A percentile compares a stretch with the other conserved stretches of the same genome.
These are phyloP conservation scores for Pythium volutum DNA, from an alignment of 352 stramenopile species.

Conservation along the genomic window DNA sequence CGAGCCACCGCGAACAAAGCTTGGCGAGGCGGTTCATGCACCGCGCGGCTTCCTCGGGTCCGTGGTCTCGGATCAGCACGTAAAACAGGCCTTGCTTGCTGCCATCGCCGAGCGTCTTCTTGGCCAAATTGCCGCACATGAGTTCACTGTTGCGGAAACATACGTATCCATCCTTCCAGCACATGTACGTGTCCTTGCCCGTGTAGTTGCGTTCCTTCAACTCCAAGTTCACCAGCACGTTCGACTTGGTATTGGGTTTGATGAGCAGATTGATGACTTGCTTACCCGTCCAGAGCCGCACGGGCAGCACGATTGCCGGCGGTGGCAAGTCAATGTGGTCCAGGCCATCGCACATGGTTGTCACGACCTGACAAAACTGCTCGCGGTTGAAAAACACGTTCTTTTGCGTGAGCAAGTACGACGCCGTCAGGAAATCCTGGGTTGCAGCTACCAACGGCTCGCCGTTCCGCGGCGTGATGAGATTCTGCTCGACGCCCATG, in stretches of 20 bases:
- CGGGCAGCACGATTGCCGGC: conserved; percentile 66
- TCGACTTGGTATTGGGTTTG: conserved; percentile 59
- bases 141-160: conserved; percentile 97
- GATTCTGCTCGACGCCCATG: conserved; percentile 98
- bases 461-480: conserved; percentile 97
- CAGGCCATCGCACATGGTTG: conserved; percentile 94
- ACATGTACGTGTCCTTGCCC: conserved; percentile 91
- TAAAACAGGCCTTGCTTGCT: conserved; percentile 99
- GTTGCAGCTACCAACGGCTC: conserved; percentile 97
- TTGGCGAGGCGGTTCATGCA: conserved; percentile 99
- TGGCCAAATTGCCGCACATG: conserved; percentile 97
- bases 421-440: conserved; percentile 99
- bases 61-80: conserved; percentile 96
- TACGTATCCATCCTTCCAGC: conserved; percentile 97
- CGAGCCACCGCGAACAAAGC: conserved; percentile 96
- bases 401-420: conserved; percentile 98
- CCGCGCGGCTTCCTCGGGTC: conserved; percentile 87
- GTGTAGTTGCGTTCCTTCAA: conserved; percentile 97
- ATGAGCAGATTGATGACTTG: conserved; percentile 91
- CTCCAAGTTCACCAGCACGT: conserved; percentile 81
- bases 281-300: conserved; percentile 98
- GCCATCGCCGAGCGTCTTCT: conserved; percentile 98
- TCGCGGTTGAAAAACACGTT: conserved; percentile 98
- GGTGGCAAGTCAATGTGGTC: conserved; percentile 93
- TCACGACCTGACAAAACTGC: conserved; percentile 94